Evolutionary conservation across 192 early-diverging fungal genomes (phyloP).

Genomic region (Backusella tuberculispora): DNA sequence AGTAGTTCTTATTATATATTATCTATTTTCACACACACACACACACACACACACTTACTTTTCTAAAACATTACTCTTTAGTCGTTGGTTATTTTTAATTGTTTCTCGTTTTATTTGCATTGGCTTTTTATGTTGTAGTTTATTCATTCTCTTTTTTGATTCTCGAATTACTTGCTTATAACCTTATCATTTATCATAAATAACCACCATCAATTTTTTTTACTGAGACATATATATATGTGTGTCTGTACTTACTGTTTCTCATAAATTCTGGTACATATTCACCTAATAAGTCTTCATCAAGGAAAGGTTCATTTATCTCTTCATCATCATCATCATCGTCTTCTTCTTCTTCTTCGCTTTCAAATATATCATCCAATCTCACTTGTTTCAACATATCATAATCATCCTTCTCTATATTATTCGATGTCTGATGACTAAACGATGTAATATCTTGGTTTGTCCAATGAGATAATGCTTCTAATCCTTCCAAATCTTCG

Average conservation of each 20-base stretch:
- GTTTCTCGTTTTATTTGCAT: neutral
- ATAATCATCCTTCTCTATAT: neutral
- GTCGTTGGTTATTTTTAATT: neutral
- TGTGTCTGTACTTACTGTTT: neutral
- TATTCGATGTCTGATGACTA: neutral
- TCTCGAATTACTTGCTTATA: neutral
- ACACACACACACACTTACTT: slow-evolving; percentile 1
- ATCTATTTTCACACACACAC: neutral
- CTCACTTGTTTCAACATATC: neutral
- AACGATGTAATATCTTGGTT: neutral
- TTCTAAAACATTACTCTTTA: slow-evolving; percentile 4
- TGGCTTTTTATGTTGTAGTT: neutral
- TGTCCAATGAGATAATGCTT: slow-evolving; percentile 9
- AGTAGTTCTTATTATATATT: neutral
- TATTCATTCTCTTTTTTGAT: neutral
- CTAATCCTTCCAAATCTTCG: slow-evolving; percentile 2
- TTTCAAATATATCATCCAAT: slow-evolving; percentile 10
- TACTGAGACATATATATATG: too few relatives aligned
- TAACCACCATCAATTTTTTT: neutral
- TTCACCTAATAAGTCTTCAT: neutral
- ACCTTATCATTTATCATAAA: neutral
- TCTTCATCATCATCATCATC: too few relatives aligned
- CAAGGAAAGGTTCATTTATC: neutral
- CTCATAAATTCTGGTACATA: slow-evolving; percentile 10
- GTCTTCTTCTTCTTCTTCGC: neutral